phyloP scores from a whole-genome alignment of 805 yeast species.

The Candida tallmaniae region DNA sequence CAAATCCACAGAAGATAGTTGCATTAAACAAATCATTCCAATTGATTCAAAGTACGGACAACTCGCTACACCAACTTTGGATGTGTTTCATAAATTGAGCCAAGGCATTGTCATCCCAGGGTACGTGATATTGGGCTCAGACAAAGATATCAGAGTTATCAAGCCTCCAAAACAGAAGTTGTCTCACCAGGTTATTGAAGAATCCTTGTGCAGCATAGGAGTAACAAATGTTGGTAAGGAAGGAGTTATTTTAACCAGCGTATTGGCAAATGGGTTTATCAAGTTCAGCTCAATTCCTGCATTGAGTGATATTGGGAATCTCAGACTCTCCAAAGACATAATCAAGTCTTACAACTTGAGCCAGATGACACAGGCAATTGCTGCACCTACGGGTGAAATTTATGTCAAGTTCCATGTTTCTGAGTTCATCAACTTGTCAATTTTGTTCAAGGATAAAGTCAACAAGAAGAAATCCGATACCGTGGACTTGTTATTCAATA shows the following conservation, averaged over 20 bases:
- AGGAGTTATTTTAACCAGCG: constrained; percentile 45
- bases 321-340: constrained; percentile 33
- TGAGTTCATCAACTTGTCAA: constrained; percentile 31
- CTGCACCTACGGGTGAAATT: constrained; percentile 52
- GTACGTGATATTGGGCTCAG: constrained; percentile 50
- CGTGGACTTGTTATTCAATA: constrained; percentile 65
- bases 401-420: constrained; percentile 52
- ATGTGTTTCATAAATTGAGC: constrained; percentile 52
- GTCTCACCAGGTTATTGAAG: constrained; percentile 59
- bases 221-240: constrained; percentile 39
- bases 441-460: constrained; percentile 16
- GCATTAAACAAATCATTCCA: constrained; percentile 54
- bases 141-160: constrained; percentile 57
- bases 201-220: constrained; percentile 43
- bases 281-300: constrained; percentile 56
- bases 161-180: constrained; percentile 58
- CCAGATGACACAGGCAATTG: constrained; percentile 19
- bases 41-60: constrained; percentile 53
- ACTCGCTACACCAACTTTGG: constrained; percentile 60
- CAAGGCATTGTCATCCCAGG: constrained; percentile 64
- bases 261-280: constrained; percentile 45
- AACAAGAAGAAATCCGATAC: constrained; percentile 16
- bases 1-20: constrained; percentile 42
- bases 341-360: constrained; percentile 17
- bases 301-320: constrained; percentile 50